These are phyloP conservation scores for Acmispon strigosus DNA, from an alignment of 306 rosid species.

Conservation along the genomic window DNA sequence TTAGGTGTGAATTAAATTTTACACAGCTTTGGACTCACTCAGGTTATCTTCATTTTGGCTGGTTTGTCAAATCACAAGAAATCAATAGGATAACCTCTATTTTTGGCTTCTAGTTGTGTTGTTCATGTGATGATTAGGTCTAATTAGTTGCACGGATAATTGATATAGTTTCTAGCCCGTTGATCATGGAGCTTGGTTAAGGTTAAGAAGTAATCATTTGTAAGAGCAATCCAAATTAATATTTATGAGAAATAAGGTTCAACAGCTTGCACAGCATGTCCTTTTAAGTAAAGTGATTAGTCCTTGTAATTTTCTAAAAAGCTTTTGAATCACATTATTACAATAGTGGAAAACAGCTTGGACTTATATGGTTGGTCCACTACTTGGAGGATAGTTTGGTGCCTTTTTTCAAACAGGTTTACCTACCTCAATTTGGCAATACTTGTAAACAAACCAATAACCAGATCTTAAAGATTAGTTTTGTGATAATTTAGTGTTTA, in stretches of 20 bases:
- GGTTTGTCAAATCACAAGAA: not conserved
- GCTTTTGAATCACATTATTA: not conserved
- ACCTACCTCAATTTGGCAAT: slow-evolving; percentile 9
- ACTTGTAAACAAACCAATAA: not conserved
- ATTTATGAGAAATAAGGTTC: not conserved
- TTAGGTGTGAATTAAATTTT: not conserved
- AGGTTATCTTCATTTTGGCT: not conserved
- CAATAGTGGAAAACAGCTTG: slow-evolving; percentile 5
- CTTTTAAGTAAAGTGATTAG: not conserved
- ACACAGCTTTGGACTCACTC: slow-evolving; percentile 1
- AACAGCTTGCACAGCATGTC: not conserved
- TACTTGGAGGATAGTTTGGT: not conserved
- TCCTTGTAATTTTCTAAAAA: not conserved
- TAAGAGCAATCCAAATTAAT: not conserved
- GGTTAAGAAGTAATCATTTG: not conserved
- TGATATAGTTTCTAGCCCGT: not conserved
- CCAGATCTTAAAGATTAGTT: not conserved
- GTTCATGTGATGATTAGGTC: not conserved
- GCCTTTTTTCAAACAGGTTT: not conserved
- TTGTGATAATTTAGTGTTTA: not conserved
- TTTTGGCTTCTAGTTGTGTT: not conserved
- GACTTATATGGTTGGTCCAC: slow-evolving; percentile 6
- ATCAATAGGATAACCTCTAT: not conserved
- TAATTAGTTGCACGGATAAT: not conserved
- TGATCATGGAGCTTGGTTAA: not conserved